Percentiles rank a stretch among this genome's conserved stretches.
phyloP scores from a whole-genome alignment of 176 grass and related monocot genomes.

The Musa beccarii region DNA sequence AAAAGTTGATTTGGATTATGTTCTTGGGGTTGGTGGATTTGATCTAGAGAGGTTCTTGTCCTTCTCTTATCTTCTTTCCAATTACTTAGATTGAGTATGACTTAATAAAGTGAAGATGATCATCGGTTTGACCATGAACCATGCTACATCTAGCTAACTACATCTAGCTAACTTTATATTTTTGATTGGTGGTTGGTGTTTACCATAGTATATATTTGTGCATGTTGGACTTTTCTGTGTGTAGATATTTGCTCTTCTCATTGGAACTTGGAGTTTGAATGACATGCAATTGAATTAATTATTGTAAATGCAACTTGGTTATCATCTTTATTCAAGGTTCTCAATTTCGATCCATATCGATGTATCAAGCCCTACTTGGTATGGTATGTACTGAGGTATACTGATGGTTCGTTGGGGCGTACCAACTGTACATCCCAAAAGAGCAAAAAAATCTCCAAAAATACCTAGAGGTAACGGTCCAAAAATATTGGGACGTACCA shows the following conservation, averaged over 20 bases:
- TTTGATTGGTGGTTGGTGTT: no score
- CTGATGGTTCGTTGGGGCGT: no score
- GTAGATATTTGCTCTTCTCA: not conserved
- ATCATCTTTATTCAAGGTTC: not conserved
- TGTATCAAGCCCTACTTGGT: no score
- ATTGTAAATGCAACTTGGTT: not conserved
- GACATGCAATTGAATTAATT: not conserved
- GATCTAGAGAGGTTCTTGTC: slow-evolving; percentile 85
- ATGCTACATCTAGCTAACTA: not conserved
- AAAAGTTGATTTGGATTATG: slow-evolving; percentile 94
- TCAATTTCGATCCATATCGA: no score
- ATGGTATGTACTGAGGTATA: no score
- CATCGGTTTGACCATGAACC: not conserved
- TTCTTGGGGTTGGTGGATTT: slow-evolving; percentile 98
- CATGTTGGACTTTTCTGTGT: not conserved
- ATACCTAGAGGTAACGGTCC: no score
- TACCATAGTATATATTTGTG: not conserved
- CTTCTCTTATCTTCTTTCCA: slow-evolving; percentile 8
- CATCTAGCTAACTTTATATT: not conserved
- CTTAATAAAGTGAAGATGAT: not conserved
- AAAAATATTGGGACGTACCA: no score
- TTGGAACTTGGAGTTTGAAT: not conserved
- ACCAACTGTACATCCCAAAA: no score
- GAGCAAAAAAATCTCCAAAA: no score
- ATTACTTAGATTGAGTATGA: not conserved